Conservation (phyloP, 2,329 filamentous ascomycete genomes). For the Ophidiomyces ophidiicola region DNA sequence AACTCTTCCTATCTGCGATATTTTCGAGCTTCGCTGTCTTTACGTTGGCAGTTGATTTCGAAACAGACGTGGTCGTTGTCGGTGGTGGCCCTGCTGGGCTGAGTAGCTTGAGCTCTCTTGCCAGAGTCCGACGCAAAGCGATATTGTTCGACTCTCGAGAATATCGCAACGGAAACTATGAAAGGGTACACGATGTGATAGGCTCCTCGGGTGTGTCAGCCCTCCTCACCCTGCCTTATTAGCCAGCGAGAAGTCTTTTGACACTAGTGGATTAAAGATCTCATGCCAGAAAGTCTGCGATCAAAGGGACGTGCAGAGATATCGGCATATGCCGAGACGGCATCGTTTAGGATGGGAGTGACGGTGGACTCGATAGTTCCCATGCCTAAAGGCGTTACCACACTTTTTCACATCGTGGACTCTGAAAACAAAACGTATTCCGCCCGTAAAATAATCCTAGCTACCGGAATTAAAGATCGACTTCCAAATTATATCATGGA, state of each 20-base stretch:
- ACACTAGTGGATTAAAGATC: no score
- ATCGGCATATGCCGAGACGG: no score
- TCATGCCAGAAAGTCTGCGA: no score
- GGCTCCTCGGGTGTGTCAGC: constrained; percentile 44
- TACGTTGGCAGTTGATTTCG: no score
- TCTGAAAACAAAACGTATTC: constrained; percentile 30
- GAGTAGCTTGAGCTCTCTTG: constrained; percentile 44
- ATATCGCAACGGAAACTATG: constrained; percentile 46
- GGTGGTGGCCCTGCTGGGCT: constrained; percentile 49
- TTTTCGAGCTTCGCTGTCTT: no score
- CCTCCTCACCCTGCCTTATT: neutral
- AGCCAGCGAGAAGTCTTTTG: no score
- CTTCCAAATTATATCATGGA: constrained; percentile 46
- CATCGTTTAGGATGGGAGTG: constrained; percentile 40
- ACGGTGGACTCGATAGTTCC: constrained; percentile 36
- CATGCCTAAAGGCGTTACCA: constrained; percentile 14
- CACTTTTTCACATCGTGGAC: constrained; percentile 39
- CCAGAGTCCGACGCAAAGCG: constrained; percentile 44
- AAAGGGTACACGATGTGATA: constrained; percentile 51
- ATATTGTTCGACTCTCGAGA: constrained; percentile 47
- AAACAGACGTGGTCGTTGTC: constrained; percentile 47
- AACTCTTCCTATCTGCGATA: no score
- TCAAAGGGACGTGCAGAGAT: no score
- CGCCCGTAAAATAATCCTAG: constrained; percentile 46
- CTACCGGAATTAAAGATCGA: constrained; percentile 45